Base-by-base conservation (phyloP, 352 stramenopile species). In the Blastocystis hominis region DNA sequence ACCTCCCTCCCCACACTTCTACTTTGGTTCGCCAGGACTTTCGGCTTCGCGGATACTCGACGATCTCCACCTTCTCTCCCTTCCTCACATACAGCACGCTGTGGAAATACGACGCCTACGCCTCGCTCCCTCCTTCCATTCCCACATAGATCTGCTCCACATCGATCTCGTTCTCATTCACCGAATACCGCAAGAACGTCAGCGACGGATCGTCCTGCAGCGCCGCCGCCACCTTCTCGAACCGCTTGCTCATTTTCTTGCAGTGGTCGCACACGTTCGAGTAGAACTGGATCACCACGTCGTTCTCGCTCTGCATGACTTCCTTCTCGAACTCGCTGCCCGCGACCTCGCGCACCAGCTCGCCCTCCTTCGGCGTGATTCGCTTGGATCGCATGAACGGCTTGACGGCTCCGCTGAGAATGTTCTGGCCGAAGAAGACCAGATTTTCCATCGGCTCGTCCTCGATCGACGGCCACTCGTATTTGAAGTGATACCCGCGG, bases 21-120 rank as follows among this genome's bases (percentile, higher is more conserved):
- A n/a, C n/a, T n/a, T n/a, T 76, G 2, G 64, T 76, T 50, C 64
- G 50, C 64, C 64, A 76, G 3, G 55, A n/a, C 17, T 76, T 76
- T 13, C 42, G 17, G 17, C 64, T 76, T 55, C 64, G 64, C 6
- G 44, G 64, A 55, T 76, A 76, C 17, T 76, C 64, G n/a, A 53
- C 24, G 7, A 76, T 40, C 47, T 76, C 64, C 64, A 76, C 20
- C 38, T 76, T 55, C 36, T 76, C 42, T 76, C 64, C 64, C 36
- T 76, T 76, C 47, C 64, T 15, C 20, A 76, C 13, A 76, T 76
- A 76, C 38, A 76, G 9, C 5, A 76, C 34, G 20, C n/a, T 50
- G 17, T 76, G 64, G 64, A 76, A 76, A 34, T 76, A 50, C 36
- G 17, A 55, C n/a, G 42, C 64, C 64, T 76, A 76, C 30, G 4